Conservation (phyloP, 257 asterid species). For the Lithospermum erythrorhizon region DNA sequence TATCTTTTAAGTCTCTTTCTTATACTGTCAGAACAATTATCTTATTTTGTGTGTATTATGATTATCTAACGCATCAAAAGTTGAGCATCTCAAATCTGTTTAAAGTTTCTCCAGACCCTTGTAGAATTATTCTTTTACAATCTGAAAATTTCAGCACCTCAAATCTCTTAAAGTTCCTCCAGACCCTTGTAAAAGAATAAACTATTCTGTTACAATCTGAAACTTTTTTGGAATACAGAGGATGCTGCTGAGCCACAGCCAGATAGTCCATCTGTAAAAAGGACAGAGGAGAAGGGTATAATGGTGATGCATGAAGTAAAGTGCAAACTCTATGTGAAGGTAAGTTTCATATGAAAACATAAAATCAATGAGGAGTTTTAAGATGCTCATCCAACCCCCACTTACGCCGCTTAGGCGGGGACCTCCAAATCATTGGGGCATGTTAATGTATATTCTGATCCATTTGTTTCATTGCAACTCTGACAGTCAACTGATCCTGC, state of each 20-base stretch:
- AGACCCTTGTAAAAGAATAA: no score
- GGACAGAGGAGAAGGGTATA: conserved; percentile 70
- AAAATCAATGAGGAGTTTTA: neutral
- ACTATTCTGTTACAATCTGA: neutral
- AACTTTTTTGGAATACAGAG: conserved; percentile 36
- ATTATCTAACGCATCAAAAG: neutral
- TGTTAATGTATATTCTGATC: neutral
- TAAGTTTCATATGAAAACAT: conserved; percentile 7
- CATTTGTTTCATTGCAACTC: conserved; percentile 9
- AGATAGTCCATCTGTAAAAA: conserved; percentile 85
- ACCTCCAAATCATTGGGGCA: no score
- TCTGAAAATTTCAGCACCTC: neutral
- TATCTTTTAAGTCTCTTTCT: neutral
- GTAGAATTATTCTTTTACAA: neutral
- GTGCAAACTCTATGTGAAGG: conserved; percentile 91
- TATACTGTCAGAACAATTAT: neutral
- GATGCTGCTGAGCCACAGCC: conserved; percentile 69
- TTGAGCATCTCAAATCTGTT: neutral
- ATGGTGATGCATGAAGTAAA: conserved; percentile 74
- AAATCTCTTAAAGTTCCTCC: no score
- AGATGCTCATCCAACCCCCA: neutral
- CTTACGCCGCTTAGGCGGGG: no score
- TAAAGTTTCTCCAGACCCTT: neutral
- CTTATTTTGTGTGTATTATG: no score
- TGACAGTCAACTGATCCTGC: conserved; percentile 72